Evolutionary conservation across 176 grass and related monocot genomes (phyloP).

Genomic region (Pharus latifolius): DNA sequence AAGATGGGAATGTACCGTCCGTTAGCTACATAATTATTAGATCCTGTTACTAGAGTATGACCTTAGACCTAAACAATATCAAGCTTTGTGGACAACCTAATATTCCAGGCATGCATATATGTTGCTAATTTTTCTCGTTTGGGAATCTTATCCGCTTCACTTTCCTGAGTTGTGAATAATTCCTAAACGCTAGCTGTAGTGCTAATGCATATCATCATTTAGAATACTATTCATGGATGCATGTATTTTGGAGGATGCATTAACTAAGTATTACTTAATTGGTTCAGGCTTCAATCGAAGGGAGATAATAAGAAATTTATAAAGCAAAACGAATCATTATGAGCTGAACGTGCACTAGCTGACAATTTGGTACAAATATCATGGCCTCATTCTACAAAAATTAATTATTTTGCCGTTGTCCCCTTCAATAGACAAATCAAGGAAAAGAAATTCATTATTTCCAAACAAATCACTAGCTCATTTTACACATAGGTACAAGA

Average conservation of each 20-base stretch:
- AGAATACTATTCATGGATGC: not conserved
- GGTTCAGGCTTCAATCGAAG: no score
- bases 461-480: not conserved
- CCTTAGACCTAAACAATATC: not conserved
- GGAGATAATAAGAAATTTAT: no score
- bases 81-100: slow-evolving; percentile 4
- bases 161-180: not conserved
- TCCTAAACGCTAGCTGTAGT: not conserved
- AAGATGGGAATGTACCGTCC: not conserved
- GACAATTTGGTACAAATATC: no score
- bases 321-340: no score
- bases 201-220: not conserved
- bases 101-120: not conserved
- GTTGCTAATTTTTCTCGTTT: slow-evolving; percentile 7
- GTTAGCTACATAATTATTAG: not conserved
- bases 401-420: no score
- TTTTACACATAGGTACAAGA: not conserved
- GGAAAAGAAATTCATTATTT: not conserved
- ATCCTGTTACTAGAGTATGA: not conserved
- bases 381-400: no score
- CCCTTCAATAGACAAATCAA: not conserved
- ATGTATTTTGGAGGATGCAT: no score
- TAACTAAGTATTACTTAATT: no score
- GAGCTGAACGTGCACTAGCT: no score
- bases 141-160: not conserved